Base-by-base conservation (phyloP, 2,329 filamentous ascomycete species). In the Diaporthe aspalathi region DNA sequence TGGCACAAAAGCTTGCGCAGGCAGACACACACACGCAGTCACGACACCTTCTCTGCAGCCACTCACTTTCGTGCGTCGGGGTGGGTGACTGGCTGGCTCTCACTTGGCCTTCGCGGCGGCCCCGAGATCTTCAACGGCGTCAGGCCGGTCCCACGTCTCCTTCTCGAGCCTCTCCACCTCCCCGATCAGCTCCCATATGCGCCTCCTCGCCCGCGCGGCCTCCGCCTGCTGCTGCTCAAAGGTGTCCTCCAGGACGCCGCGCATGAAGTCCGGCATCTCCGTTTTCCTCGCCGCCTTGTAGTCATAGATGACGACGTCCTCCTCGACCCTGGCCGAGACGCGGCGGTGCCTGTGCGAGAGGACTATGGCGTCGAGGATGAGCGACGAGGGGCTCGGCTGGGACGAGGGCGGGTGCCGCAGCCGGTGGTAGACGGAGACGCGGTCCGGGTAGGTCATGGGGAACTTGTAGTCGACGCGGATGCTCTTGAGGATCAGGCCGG, bases 391-490 rank as follows among this genome's bases (percentile, higher is more conserved):
- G 11, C 80, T 77, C 53, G 81, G 79, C 3, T 74, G 65, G 0
- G 71, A 77, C 0, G 82, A 80, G 3, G 90, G 91, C 70, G 85
- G 80, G 29, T 81, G 79, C 3, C 86, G 82, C 16, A 97, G 87
- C 79, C 92, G 95, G 82, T 97, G 94, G 76, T 95, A 92, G 24
- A 96, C 93, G 0, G 92, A 94, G 73, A 97, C 89, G 62, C 88
- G 88, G 80, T 97, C 94, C 0, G 94, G 94, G 80, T 89, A 97
- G 43, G 87, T 91, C 89, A 97, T 92, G 20, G 94, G 94, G 32
- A 72, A 94, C 83, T 97, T 97, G 81, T 92, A 97, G 75, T 97
- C 92, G 0, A 93, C 91, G 76, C 88, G 92, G 75, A 97, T 94
- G 75, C 91, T 94, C 76, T 90, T 88, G 77, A 97, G 81, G 72